Base-by-base conservation (phyloP, 768 basidiomycete genomes). In the Pleurotus ostreatus region DNA sequence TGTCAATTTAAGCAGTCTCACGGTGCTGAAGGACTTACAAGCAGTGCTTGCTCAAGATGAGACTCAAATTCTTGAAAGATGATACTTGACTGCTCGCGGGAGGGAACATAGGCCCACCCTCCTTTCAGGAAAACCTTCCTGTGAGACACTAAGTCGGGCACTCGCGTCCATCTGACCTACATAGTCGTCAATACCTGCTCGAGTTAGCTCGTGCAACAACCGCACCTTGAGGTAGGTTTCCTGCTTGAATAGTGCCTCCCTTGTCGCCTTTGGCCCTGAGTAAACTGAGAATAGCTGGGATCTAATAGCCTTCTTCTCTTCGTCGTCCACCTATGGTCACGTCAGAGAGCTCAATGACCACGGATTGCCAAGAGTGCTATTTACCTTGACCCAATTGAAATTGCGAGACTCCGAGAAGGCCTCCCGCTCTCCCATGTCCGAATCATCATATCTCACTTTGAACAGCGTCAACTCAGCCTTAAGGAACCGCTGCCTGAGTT, bases 101-200 rank as follows among this genome's bases (percentile, higher is more conserved):
- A 77, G 13, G 90, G 87, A 13, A 98, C 94, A 63, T 92, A 98
- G n/a, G 95, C 95, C 78, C 85, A 86, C 1, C 95, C 96, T 5
- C 74, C 77, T 58, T 77, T 79, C 39, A 99, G 73, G 59, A 92
- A 84, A 1, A 98, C 92, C 45, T 78, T 80, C 16, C 96, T 78
- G 65, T 80, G 84, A 58, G 88, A 88, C 6, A 99, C 89, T 1
- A 99, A 81, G 69, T 97, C 94, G 4, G 93, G 92, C 2, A 98
- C 95, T 59, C 88, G 85, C 11, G 89, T 94, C 97, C 97, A 99
- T 68, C 82, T 86, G n/a, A 98, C 94, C 94, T 97, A 18, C 37
- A 34, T 34, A 11, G 3, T 11, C 30, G 30, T 34, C 30, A 34
- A 34, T 2, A 34, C 30, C 8, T 34, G 9, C 11, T 34, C 30